A percentile compares a stretch with the other conserved stretches of the same genome.
Conservation (phyloP, 495 filamentous ascomycete genomes). For the Aspergillus leporis region DNA sequence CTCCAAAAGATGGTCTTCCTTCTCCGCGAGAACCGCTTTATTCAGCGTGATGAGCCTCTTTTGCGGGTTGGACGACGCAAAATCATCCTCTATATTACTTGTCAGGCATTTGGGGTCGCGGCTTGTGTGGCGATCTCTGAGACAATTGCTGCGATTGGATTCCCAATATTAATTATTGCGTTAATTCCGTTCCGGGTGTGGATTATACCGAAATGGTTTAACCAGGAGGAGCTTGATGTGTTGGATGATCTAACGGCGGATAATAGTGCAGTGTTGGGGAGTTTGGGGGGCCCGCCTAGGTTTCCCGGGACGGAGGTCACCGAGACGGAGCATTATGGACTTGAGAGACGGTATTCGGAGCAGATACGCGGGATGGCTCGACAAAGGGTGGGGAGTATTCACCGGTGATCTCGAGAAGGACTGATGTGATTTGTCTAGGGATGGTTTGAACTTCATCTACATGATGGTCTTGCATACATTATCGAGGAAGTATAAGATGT, state of each 20-base stretch:
- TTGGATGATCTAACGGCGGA: conserved; percentile 74
- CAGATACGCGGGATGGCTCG: no score
- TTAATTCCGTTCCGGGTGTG: conserved; percentile 69
- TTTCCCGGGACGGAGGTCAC: conserved; percentile 27
- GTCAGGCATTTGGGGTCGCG: conserved; percentile 69
- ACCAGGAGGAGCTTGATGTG: conserved; percentile 58
- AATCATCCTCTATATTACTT: conserved; percentile 67
- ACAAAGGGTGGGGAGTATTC: no score
- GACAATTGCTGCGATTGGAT: conserved; percentile 80
- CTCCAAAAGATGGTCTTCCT: conserved; percentile 70
- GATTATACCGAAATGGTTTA: conserved; percentile 65
- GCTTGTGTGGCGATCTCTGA: conserved; percentile 83
- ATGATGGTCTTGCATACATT: no score
- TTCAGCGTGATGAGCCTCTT: conserved; percentile 60
- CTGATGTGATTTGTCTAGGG: no score
- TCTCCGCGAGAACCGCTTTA: conserved; percentile 57
- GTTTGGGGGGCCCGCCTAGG: conserved; percentile 63
- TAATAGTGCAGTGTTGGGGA: conserved; percentile 68
- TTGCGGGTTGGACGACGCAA: conserved; percentile 47
- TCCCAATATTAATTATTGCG: conserved; percentile 75
- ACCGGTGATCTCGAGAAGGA: no score
- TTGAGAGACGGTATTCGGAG: conserved; percentile 19
- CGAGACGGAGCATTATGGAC: conserved; percentile 14
- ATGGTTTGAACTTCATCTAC: no score
- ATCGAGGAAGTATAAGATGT: no score